A percentile compares a stretch with the other conserved stretches of the same genome.
Conservation (phyloP, 1,284 basidiomycete species). For the Fomes fomentarius region DNA sequence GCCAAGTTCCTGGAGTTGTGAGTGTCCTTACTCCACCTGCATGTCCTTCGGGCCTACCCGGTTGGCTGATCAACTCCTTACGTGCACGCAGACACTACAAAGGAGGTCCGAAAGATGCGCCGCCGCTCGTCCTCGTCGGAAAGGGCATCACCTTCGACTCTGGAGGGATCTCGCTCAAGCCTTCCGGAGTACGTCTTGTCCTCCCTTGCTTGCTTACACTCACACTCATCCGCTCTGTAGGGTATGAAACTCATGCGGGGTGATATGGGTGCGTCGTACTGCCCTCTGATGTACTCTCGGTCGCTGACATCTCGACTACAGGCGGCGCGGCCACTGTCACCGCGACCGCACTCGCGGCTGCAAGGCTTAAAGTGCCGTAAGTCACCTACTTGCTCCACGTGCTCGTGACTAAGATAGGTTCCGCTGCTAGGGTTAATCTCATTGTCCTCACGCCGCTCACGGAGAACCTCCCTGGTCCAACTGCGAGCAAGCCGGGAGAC, state of each 20-base stretch:
- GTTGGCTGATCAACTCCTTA: not conserved
- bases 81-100: conserved; percentile 71
- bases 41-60: not conserved
- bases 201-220: not conserved
- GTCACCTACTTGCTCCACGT: conserved; percentile 34
- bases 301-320: conserved; percentile 23
- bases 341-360: conserved; percentile 76
- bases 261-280: conserved; percentile 68
- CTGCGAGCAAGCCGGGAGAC: conserved; percentile 88
- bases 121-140: conserved; percentile 81
- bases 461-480: conserved; percentile 89
- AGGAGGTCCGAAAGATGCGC: conserved; percentile 60
- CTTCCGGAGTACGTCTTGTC: conserved; percentile 58
- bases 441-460: conserved; percentile 74
- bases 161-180: conserved; percentile 89
- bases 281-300: not conserved
- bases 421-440: conserved; percentile 66
- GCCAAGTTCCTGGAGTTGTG: conserved; percentile 89
- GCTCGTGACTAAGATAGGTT: too few relatives aligned
- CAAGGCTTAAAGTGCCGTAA: conserved; percentile 78
- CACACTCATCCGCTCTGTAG: conserved; percentile 34
- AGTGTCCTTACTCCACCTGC: conserved; percentile 22
- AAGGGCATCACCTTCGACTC: conserved; percentile 91
- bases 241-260: conserved; percentile 82
- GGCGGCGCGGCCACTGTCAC: conserved; percentile 83